Conservation (phyloP, 805 yeast genomes). For the Wickerhamomyces silvicola region DNA sequence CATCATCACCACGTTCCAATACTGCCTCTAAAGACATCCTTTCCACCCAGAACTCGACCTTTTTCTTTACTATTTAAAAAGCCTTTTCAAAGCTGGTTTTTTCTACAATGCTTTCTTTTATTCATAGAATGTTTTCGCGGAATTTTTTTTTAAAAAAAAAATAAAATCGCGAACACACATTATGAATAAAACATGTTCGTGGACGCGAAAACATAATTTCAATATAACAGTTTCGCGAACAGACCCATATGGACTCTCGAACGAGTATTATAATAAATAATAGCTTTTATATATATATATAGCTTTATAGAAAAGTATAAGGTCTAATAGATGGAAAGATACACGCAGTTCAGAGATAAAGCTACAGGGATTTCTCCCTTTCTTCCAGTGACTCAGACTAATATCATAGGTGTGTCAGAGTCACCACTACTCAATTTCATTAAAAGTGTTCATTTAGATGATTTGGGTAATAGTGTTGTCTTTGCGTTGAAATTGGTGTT, state of each 20-base stretch:
- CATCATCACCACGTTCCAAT: conserved; percentile 65
- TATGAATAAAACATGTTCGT: too few relatives aligned
- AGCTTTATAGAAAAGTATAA: too few relatives aligned
- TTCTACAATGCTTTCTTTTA: too few relatives aligned
- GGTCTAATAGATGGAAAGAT: conserved; percentile 94
- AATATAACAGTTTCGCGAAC: too few relatives aligned
- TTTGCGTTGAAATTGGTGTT: conserved; percentile 16
- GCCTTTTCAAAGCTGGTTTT: too few relatives aligned
- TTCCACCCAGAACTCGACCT: neutral
- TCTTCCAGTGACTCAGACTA: conserved; percentile 44
- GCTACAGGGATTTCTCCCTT: conserved; percentile 95
- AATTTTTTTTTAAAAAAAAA: too few relatives aligned
- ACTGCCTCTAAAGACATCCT: conserved; percentile 67
- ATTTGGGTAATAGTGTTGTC: conserved; percentile 12
- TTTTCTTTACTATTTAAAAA: neutral
- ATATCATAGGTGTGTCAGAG: conserved; percentile 7
- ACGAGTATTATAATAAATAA: too few relatives aligned
- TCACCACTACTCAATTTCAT: conserved; percentile 3
- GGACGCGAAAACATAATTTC: too few relatives aligned
- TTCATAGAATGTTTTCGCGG: too few relatives aligned
- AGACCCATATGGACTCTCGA: too few relatives aligned
- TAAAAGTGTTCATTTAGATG: conserved; percentile 3
- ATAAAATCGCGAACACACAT: too few relatives aligned
- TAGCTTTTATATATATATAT: too few relatives aligned
- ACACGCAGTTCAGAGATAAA: conserved; percentile 77